Percentiles rank a stretch among this genome's conserved stretches.
Conservation (phyloP, 2,329 filamentous ascomycete species). For the Cladosporium sp. region DNA sequence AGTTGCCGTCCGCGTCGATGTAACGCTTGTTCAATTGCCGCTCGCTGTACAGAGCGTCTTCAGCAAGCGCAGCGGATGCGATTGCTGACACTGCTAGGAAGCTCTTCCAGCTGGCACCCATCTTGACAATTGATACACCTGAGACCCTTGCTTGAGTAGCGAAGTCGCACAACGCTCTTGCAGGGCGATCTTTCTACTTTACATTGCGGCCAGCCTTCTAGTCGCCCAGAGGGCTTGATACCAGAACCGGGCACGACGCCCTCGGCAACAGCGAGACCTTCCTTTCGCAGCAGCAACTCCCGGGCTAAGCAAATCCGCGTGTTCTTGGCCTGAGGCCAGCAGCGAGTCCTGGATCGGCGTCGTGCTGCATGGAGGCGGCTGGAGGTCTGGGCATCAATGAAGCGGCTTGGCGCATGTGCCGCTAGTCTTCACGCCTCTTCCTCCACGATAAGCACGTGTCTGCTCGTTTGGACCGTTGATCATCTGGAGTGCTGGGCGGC, state of each 20-base stretch:
- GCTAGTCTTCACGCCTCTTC: neutral
- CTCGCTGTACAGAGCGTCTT: conserved; percentile 19
- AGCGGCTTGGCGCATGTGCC: neutral
- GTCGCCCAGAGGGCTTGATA: neutral
- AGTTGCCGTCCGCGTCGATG: conserved; percentile 20
- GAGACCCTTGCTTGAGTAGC: neutral
- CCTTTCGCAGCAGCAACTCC: neutral
- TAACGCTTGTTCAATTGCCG: conserved; percentile 18
- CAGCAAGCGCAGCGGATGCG: conserved; percentile 10
- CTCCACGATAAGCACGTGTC: neutral
- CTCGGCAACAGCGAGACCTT: conserved; percentile 3
- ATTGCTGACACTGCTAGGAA: neutral
- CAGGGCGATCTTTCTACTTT: neutral
- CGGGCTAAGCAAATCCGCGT: neutral
- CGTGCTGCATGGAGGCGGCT: conserved; percentile 1
- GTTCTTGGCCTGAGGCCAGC: neutral
- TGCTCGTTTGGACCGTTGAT: neutral
- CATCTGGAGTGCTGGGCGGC: too few relatives aligned
- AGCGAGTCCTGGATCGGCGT: neutral
- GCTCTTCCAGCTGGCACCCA: neutral
- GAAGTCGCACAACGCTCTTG: neutral
- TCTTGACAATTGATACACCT: neutral
- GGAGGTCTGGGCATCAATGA: neutral
- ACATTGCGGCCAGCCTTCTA: neutral
- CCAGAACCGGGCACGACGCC: neutral